phyloP scores from a whole-genome alignment of 768 basidiomycete species.

The Piloderma croceum region DNA sequence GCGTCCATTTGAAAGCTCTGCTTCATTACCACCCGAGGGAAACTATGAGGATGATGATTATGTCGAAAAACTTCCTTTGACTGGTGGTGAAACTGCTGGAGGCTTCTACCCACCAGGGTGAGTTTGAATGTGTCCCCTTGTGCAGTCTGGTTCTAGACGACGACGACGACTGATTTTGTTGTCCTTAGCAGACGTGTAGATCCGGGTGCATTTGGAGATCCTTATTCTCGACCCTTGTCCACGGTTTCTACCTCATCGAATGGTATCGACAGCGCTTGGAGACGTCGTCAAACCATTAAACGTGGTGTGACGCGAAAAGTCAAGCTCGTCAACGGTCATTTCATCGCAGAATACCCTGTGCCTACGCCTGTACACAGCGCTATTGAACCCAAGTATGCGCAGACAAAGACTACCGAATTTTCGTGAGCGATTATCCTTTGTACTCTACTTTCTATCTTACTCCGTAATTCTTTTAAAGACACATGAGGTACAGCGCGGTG shows the following conservation, averaged over 20 bases:
- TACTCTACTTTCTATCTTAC: not conserved
- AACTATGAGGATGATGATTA: conserved; percentile 63
- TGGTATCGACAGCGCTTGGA: conserved; percentile 57
- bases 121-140: conserved; percentile 22
- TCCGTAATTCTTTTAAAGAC: conserved; percentile 34
- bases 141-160: conserved; percentile 6
- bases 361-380: conserved; percentile 80
- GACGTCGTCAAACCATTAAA: conserved; percentile 84
- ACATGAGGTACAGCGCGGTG: conserved; percentile 93
- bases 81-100: conserved; percentile 48
- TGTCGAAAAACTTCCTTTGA: conserved; percentile 74
- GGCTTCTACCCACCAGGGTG: conserved; percentile 76
- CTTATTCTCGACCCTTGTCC: conserved; percentile 52
- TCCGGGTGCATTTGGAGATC: conserved; percentile 61
- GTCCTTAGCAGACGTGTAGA: conserved; percentile 38
- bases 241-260: conserved; percentile 48
- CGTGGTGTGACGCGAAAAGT: conserved; percentile 92
- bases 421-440: conserved; percentile 48
- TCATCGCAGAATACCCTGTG: conserved; percentile 85
- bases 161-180: conserved; percentile 14
- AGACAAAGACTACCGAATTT: conserved; percentile 79
- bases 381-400: conserved; percentile 73
- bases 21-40: conserved; percentile 44
- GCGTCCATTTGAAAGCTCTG: conserved; percentile 53
- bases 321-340: conserved; percentile 89